Base-by-base conservation (phyloP, 805 yeast genomes). In the Vanderwaltozyma polyspora region DNA sequence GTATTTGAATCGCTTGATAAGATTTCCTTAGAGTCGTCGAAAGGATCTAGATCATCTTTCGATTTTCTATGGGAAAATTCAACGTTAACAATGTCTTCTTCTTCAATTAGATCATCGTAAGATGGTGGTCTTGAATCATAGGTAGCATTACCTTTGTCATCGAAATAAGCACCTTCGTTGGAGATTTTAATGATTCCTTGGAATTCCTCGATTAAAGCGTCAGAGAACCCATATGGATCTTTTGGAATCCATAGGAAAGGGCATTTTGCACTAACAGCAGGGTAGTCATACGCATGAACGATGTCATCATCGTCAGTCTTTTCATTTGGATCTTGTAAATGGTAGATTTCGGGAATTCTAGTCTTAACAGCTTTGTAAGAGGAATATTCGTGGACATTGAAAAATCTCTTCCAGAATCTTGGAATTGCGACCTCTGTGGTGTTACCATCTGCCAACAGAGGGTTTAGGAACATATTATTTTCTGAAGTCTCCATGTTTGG, bases 241-340 rank as follows among this genome's bases (percentile, higher is more conserved):
- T 65, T 64, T n/a, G 96, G 93, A 49, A 89, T 74, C 98, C 98
- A 89, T 15, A 89, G 61, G n/a, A 67, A 64, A 2, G 94, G 94
- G 45, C 82, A 70, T 29, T 65, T 55, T 0, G 79, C 79, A 19
- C 73, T 62, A 13, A 79, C 76, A 6, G 79, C 82, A 2, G 96
- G 96, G 50, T 69, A 71, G 49, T 75, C 74, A 58, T 79, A 89
- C 1, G 94, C 91, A 41, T 71, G 74, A 32, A 70, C 65, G 16
- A 42, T 35, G 15, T 52, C 62, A 12, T 57, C 66, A 4, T 59
- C 64, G 3, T 63, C 57, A 19, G 46, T 48, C 4, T 40, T 38
- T 18, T 62, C 66, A n/a, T 67, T 64, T 15, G 70, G 71, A 25
- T 61, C 63, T 9, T 63, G 60, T 38, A 68, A 70, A 42, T 67